phyloP scores from a whole-genome alignment of 495 filamentous ascomycete species.

The Aspergillus homomorphus region DNA sequence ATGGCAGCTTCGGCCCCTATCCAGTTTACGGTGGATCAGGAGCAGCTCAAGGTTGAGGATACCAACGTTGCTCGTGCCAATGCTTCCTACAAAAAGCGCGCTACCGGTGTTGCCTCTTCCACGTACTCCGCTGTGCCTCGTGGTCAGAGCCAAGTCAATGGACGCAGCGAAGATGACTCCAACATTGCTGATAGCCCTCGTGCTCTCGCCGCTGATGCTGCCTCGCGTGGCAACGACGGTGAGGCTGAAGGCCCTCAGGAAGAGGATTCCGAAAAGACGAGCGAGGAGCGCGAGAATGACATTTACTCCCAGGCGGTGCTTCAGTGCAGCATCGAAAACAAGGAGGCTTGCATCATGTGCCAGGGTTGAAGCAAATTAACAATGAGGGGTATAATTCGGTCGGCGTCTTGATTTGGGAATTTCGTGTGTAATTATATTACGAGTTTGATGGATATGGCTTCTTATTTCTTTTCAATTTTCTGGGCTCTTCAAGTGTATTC shows the following conservation, averaged over 20 bases:
- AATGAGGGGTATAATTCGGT: not conserved
- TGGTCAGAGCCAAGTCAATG: constrained; percentile 38
- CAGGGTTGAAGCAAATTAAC: constrained; percentile 54
- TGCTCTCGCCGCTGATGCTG: constrained; percentile 63
- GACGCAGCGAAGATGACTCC: constrained; percentile 41
- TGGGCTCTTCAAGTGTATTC: constrained; percentile 11
- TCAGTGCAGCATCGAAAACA: constrained; percentile 92
- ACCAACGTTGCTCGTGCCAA: constrained; percentile 68
- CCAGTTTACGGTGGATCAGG: constrained; percentile 98
- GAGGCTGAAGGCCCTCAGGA: constrained; percentile 18
- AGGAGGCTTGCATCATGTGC: constrained; percentile 87
- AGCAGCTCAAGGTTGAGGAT: constrained; percentile 85
- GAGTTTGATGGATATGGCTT: constrained; percentile 38
- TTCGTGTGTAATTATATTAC: constrained; percentile 41
- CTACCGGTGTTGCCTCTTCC: constrained; percentile 44
- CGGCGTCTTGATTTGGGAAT: constrained; percentile 11
- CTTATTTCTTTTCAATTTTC: constrained; percentile 21
- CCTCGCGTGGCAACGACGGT: constrained; percentile 23
- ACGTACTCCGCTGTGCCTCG: constrained; percentile 58
- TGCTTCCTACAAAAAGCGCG: constrained; percentile 63
- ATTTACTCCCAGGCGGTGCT: constrained; percentile 92
- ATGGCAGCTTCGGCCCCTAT: constrained; percentile 96
- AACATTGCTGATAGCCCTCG: constrained; percentile 66
- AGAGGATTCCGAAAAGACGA: constrained; percentile 62
- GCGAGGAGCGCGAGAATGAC: constrained; percentile 71